These are phyloP conservation scores for Globisporangium splendens DNA, from an alignment of 352 stramenopile genomes.

Conservation along the genomic window DNA sequence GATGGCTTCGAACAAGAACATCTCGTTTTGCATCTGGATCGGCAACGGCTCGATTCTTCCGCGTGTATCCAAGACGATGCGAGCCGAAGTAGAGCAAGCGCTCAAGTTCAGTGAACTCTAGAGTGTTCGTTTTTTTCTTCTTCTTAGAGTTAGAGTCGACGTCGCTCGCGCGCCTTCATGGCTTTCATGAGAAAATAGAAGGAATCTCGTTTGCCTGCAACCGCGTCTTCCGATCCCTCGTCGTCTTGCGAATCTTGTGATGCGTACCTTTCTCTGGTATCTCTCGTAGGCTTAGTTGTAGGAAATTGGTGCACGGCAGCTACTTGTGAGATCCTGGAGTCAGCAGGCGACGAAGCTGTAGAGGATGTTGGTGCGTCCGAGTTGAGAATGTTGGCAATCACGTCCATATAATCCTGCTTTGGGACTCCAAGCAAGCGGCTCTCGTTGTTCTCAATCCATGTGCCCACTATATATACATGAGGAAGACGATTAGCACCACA, in stretches of 20 bases:
- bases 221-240: conserved; percentile 19
- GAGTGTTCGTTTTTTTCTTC: conserved; percentile 4
- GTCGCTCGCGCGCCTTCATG: conserved; percentile 34
- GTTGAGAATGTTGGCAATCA: conserved; percentile 61
- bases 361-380: conserved; percentile 22
- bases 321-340: neutral
- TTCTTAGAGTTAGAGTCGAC: neutral
- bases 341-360: neutral
- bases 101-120: conserved; percentile 14
- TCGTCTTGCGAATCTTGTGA: conserved; percentile 3
- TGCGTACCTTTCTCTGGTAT: neutral
- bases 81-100: conserved; percentile 47
- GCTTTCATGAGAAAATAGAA: conserved; percentile 74
- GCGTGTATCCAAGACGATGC: conserved; percentile 70
- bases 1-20: conserved; percentile 28
- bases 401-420: conserved; percentile 58
- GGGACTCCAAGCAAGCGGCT: conserved; percentile 58
- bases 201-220: conserved; percentile 60
- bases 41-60: conserved; percentile 66
- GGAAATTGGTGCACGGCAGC: conserved; percentile 11
- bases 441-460: conserved; percentile 77
- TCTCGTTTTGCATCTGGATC: conserved; percentile 78
- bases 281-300: neutral
- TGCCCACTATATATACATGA: conserved; percentile 56
- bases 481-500: conserved; percentile 38